Evolutionary conservation across 2,329 filamentous ascomycete species (phyloP).

Genomic region (Trichoderma atrobrunneum): DNA sequence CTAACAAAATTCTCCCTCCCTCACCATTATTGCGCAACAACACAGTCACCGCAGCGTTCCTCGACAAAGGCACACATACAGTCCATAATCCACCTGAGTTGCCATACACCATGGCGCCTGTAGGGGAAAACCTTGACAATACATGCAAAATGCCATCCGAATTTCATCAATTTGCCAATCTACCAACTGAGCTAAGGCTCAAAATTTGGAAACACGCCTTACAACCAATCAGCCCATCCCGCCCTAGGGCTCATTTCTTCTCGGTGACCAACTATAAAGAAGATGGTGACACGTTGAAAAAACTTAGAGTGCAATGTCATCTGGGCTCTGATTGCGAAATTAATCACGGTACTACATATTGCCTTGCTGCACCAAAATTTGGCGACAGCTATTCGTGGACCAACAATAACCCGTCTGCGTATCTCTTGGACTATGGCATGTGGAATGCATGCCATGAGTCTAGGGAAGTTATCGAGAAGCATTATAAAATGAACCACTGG

Average conservation of each 20-base stretch:
- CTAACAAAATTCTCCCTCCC: not conserved
- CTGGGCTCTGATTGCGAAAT: not conserved
- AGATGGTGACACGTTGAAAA: not conserved
- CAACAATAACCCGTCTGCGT: slow-evolving; percentile 4
- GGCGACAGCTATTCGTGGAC: not conserved
- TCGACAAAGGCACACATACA: not conserved
- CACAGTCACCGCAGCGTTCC: not conserved
- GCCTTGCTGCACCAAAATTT: slow-evolving; percentile 1
- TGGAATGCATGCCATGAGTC: slow-evolving; percentile 10
- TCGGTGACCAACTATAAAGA: not conserved
- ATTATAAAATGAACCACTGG: not conserved
- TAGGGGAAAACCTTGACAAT: not conserved
- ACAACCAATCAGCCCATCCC: not conserved
- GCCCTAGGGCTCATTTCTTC: slow-evolving; percentile 2
- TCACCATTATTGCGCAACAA: not conserved
- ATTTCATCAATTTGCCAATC: not conserved
- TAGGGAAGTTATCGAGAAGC: not conserved
- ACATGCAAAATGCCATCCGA: not conserved
- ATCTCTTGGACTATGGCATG: slow-evolving; percentile 13
- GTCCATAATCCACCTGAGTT: not conserved
- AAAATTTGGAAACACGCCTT: slow-evolving; percentile 18
- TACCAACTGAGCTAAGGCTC: slow-evolving; percentile 1
- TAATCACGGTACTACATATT: not conserved
- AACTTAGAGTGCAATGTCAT: slow-evolving; percentile 8
- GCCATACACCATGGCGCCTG: not conserved